Evolutionary conservation across 164 flowering plant species (phyloP).

Genomic region (Tetrastigma voinierianum): DNA sequence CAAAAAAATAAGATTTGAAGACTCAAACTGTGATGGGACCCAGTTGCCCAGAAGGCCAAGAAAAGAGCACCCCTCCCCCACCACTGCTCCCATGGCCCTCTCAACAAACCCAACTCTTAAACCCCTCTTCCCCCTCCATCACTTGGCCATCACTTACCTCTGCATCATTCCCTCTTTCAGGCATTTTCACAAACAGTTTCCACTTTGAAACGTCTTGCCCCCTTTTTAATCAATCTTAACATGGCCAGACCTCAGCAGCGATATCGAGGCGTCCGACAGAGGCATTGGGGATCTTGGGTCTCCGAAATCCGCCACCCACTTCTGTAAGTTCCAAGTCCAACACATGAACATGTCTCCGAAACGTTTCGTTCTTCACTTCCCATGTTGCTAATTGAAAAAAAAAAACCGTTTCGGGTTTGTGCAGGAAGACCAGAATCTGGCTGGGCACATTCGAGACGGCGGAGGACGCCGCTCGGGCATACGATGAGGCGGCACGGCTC

Average conservation of each 20-base stretch:
- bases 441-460: constrained; percentile 90
- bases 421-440: constrained; percentile 89
- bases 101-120: constrained; percentile 33
- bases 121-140: constrained; percentile 23
- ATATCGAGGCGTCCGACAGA: constrained; percentile 66
- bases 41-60: constrained; percentile 38
- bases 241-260: constrained; percentile 73
- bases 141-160: constrained; percentile 4
- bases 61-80: constrained; percentile 12
- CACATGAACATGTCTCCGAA: not conserved
- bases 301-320: constrained; percentile 83
- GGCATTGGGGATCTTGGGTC: constrained; percentile 91
- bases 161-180: constrained; percentile 15
- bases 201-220: constrained; percentile 3
- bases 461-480: constrained; percentile 84
- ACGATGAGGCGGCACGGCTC: constrained; percentile 83
- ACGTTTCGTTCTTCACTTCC: not conserved
- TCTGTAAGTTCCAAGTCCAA: constrained; percentile 46
- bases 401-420: constrained; percentile 6
- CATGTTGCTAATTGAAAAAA: not conserved
- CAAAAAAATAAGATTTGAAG: constrained; percentile 7
- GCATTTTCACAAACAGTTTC: constrained; percentile 28
- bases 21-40: constrained; percentile 30
- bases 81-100: constrained; percentile 13
- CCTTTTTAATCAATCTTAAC: not conserved